phyloP scores from a whole-genome alignment of 352 stramenopile species.

The Salisapilia sapeloensis region DNA sequence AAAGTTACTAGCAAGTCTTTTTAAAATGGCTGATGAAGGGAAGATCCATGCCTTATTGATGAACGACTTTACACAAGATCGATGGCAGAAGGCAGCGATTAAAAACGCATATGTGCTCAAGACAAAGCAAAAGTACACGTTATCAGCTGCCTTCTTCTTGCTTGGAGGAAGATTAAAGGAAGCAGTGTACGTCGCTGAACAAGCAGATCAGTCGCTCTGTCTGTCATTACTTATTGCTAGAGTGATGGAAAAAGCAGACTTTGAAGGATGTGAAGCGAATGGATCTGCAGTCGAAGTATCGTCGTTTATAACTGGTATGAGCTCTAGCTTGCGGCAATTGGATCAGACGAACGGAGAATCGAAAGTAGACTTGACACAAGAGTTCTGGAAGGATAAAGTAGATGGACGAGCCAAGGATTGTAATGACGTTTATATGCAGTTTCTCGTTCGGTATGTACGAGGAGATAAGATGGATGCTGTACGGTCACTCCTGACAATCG shows the following conservation, averaged over 20 bases:
- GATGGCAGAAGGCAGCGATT: slow-evolving; percentile 77
- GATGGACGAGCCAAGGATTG: slow-evolving; percentile 20
- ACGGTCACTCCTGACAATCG: slow-evolving; percentile 26
- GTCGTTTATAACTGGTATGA: slow-evolving; percentile 46
- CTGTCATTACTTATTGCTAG: slow-evolving; percentile 67
- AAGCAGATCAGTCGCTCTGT: slow-evolving; percentile 54
- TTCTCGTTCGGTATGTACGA: slow-evolving; percentile 50
- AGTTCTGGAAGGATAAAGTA: slow-evolving; percentile 46
- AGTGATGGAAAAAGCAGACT: slow-evolving; percentile 57
- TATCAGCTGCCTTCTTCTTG: slow-evolving; percentile 73
- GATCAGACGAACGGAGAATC: slow-evolving; percentile 1
- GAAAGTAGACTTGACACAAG: slow-evolving; percentile 3
- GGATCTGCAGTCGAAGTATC: slow-evolving; percentile 11
- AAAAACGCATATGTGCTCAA: slow-evolving; percentile 85
- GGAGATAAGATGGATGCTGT: slow-evolving; percentile 25
- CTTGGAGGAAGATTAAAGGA: slow-evolving; percentile 63
- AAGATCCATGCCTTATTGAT: slow-evolving; percentile 61
- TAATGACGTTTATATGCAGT: slow-evolving; percentile 61
- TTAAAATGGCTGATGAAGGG: slow-evolving; percentile 66
- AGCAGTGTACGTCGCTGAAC: slow-evolving; percentile 51
- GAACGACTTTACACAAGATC: slow-evolving; percentile 68
- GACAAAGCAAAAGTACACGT: slow-evolving; percentile 60
- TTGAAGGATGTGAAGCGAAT: slow-evolving; percentile 13
- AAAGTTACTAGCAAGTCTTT: slow-evolving; percentile 61
- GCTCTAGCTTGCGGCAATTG: slow-evolving; percentile 17